A percentile compares a stretch with the other conserved stretches of the same genome.
Evolutionary conservation across 495 filamentous ascomycete genomes (phyloP).

Genomic region (Emericellopsis terricola): DNA sequence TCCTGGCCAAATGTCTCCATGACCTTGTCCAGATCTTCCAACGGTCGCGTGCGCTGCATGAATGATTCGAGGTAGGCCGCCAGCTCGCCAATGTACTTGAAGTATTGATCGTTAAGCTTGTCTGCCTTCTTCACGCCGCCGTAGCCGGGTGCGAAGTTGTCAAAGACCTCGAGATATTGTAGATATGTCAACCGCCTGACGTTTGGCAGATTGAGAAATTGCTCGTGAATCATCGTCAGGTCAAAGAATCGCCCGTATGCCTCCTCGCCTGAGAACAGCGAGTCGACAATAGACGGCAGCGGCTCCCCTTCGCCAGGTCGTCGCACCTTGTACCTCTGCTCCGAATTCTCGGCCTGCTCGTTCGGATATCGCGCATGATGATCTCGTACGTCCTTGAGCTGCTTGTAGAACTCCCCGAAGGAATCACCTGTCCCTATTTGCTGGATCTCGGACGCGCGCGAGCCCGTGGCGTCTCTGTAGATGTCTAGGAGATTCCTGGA

Average conservation of each 20-base stretch:
- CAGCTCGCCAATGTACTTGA: constrained; percentile 68
- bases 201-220: constrained; percentile 74
- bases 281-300: constrained; percentile 50
- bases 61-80: constrained; percentile 74
- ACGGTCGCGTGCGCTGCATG: constrained; percentile 57
- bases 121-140: constrained; percentile 55
- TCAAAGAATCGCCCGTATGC: constrained; percentile 82
- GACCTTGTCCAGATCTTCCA: constrained; percentile 68
- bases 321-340: constrained; percentile 67
- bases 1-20: constrained; percentile 57
- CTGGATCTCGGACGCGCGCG: constrained; percentile 62
- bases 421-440: constrained; percentile 72
- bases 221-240: constrained; percentile 63
- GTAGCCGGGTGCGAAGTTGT: constrained; percentile 58
- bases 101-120: constrained; percentile 82
- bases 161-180: constrained; percentile 81
- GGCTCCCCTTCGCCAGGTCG: constrained; percentile 44
- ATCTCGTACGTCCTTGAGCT: constrained; percentile 60
- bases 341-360: constrained; percentile 87
- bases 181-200: constrained; percentile 72
- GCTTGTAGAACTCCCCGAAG: constrained; percentile 83
- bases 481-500: constrained; percentile 64
- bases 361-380: constrained; percentile 87
- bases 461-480: constrained; percentile 61
- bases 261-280: constrained; percentile 92